Percentiles rank a stretch among this genome's conserved stretches.
Conservation (phyloP, 2,329 filamentous ascomycete genomes). For the Nigrograna mackinnonii region DNA sequence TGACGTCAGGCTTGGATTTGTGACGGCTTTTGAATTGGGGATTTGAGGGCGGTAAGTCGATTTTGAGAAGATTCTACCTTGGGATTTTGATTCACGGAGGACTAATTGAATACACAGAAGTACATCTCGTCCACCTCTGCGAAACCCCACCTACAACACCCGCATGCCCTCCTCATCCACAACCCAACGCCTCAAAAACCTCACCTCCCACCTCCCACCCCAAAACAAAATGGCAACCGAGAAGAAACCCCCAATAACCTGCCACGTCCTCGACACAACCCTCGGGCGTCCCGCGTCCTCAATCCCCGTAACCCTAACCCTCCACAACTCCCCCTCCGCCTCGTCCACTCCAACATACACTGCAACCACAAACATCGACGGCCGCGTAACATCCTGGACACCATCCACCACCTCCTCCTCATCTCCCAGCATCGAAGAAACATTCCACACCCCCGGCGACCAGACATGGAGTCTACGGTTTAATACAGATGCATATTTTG, state of each 20-base stretch:
- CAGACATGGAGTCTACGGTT: constrained; percentile 72
- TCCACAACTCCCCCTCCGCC: constrained; percentile 32
- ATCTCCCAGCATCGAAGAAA: neutral
- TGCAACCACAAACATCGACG: constrained; percentile 75
- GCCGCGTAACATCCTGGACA: constrained; percentile 72
- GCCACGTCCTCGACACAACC: constrained; percentile 85
- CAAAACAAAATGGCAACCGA: constrained; percentile 18
- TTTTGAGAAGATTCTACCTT: no score
- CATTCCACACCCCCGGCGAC: constrained; percentile 30
- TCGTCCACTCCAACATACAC: constrained; percentile 58
- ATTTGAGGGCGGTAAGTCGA: no score
- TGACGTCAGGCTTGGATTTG: no score
- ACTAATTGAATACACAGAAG: no score
- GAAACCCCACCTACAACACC: neutral
- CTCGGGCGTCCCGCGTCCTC: constrained; percentile 68
- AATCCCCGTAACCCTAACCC: constrained; percentile 68
- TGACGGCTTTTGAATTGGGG: no score
- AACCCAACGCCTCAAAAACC: constrained; percentile 21
- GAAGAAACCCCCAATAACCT: constrained; percentile 68
- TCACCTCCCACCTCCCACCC: constrained; percentile 19
- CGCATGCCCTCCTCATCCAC: constrained; percentile 7
- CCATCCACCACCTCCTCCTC: constrained; percentile 44
- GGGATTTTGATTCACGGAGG: no score
- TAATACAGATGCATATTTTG: constrained; percentile 74
- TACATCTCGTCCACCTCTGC: no score